Evolutionary conservation across 2,329 filamentous ascomycete species (phyloP), one percentile per base, ranked within the genome.

Genomic region (Nemania diffusa): DNA sequence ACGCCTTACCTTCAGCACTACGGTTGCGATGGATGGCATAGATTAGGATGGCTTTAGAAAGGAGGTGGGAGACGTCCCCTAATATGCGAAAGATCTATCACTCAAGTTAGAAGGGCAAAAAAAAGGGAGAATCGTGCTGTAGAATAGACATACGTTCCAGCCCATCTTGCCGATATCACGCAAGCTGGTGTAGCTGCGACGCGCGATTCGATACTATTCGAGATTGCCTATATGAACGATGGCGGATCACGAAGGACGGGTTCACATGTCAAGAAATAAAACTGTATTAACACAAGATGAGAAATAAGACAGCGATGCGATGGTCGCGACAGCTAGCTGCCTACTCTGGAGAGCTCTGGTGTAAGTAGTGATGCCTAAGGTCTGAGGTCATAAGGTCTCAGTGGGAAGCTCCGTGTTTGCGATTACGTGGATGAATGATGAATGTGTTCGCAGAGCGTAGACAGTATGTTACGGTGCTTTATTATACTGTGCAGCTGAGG

Each of bases 31-130:
- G 93, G 75, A 97, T 97, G 62, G 94, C 90, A 83, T 90, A 92
- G 81, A 97, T 93, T 74, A 97, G 86, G 77, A 97, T 96, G 79
- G 90, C 89, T 86, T 97, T 97, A 64, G 94, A 96, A 56, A 89
- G 84, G 52, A 93, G 88, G 78, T 98, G 95, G 75, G 92, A 93
- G 74, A 95, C 80, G 79, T 98, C 95, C 78, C 88, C 95, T 74
- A 93, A 79, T 75, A 97, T 87, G 75, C 93, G 92, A 81, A 97
- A 88, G 74, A 87, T 71, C 87, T 89, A 59, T 27, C 29, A 17
- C 22, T 24, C 3, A 42, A 40, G 51, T 69, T 5, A 67, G 52
- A 24, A n/a, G 51, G 9, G 13, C 7, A 5, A 48, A 20, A 32
- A 9, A 34, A 15, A 51, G 13, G 17, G 22, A 55, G 24, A 55